A percentile compares a stretch with the other conserved stretches of the same genome.
These are phyloP conservation scores for Coniochaeta sp. DNA, from an alignment of 2,329 filamentous ascomycete genomes.

Conservation along the genomic window DNA sequence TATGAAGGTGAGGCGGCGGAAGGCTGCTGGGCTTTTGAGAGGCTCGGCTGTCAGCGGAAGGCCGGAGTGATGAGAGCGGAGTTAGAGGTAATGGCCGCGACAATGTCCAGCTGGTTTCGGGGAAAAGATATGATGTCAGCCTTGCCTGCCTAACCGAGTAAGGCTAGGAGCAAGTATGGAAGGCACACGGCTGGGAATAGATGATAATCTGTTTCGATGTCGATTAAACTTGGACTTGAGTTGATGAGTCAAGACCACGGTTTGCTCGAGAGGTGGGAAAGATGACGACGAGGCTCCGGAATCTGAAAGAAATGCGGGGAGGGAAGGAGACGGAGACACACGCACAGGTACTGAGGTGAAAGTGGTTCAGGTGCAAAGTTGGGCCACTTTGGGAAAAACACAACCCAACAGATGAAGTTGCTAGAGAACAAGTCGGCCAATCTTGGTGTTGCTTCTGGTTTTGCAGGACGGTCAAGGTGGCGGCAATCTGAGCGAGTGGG, in stretches of 20 bases:
- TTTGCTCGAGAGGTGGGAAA: neutral
- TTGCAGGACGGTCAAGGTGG: neutral
- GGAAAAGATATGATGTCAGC: slow-evolving; percentile 16
- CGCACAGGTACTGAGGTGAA: no score
- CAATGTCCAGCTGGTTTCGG: neutral
- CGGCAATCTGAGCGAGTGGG: neutral
- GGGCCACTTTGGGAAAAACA: no score
- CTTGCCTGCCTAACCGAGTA: slow-evolving; percentile 5
- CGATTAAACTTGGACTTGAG: neutral
- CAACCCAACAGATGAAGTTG: no score
- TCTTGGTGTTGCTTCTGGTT: no score
- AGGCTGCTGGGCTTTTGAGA: neutral
- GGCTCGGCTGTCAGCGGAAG: slow-evolving; percentile 5
- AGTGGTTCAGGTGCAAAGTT: no score
- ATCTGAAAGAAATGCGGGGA: slow-evolving; percentile 1
- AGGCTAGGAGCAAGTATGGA: neutral
- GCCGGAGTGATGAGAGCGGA: slow-evolving; percentile 7
- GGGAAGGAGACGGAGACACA: neutral
- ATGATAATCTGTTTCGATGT: neutral
- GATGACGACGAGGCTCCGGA: slow-evolving; percentile 1
- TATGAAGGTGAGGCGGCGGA: slow-evolving; percentile 6
- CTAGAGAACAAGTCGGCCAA: no score
- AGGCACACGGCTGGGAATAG: neutral
- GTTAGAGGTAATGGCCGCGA: neutral
- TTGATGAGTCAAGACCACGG: neutral